These are phyloP conservation scores for Fennellomyces sp. DNA, from an alignment of 371 early-diverging fungal genomes.

Conservation along the genomic window DNA sequence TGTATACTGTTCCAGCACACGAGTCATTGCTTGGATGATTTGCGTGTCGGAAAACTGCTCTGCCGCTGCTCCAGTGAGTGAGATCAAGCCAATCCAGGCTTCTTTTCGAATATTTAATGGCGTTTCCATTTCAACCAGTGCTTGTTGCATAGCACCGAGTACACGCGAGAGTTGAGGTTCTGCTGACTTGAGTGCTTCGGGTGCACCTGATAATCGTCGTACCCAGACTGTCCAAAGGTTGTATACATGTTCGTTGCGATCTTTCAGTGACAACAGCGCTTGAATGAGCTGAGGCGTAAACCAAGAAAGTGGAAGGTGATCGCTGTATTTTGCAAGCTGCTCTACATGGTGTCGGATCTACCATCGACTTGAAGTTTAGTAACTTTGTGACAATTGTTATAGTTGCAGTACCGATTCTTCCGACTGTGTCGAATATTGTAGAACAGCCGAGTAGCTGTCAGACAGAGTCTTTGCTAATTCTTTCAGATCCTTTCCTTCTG, in stretches of 20 bases:
- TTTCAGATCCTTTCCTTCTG: conserved; percentile 31
- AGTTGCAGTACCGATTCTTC: conserved; percentile 18
- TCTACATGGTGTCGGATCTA: conserved; percentile 31
- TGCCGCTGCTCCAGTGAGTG: conserved; percentile 28
- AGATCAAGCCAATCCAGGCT: conserved; percentile 42
- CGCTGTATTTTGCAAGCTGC: conserved; percentile 37
- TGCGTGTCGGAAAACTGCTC: conserved; percentile 13
- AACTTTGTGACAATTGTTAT: too few relatives aligned
- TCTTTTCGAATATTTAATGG: conserved; percentile 23
- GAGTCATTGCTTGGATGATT: conserved; percentile 25
- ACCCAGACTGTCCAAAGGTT: conserved; percentile 37
- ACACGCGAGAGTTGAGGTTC: conserved; percentile 19
- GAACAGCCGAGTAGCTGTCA: conserved; percentile 35
- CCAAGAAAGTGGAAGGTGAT: conserved; percentile 50
- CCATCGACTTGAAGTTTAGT: background rate
- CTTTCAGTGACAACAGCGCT: conserved; percentile 17
- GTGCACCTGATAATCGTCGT: conserved; percentile 27
- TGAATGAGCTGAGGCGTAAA: conserved; percentile 35
- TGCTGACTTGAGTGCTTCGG: conserved; percentile 1
- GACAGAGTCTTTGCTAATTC: conserved; percentile 37
- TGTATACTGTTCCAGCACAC: conserved; percentile 12
- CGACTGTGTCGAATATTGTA: conserved; percentile 26
- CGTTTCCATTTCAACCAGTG: background rate
- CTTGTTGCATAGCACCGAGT: conserved; percentile 12
- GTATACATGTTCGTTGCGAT: conserved; percentile 10